Base-by-base conservation (phyloP, 1,284 basidiomycete genomes). In the Boletus sp. region DNA sequence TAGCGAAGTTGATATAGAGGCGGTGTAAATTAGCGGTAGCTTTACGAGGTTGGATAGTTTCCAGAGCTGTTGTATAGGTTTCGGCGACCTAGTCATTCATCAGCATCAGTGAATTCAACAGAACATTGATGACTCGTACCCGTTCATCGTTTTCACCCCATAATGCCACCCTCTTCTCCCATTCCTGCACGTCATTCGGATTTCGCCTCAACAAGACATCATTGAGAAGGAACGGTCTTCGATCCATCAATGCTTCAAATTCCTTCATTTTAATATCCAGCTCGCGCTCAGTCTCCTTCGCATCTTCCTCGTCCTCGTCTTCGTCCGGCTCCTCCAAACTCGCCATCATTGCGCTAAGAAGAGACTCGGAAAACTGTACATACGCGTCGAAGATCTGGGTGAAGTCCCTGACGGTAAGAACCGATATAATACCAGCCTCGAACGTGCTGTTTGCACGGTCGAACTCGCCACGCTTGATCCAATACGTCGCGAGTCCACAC, bases 331-430 rank as follows among this genome's bases (percentile, higher is more conserved):
- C 72, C 36, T 78, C 83, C 42, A 98, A 65, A 51, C 82, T 83
- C 53, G 89, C 86, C 94, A 99, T 97, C 68, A 99, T 73, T 1
- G 91, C 90, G 46, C 84, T 89, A 58, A 98, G 89, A 59, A 97
- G 76, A 5, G 88, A 88, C 69, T 97, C 94, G 47, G 85, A 85
- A 63, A 97, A 97, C 63, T 98, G 94, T 23, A 91, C 86, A 66
- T 96, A 97, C 4, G 94, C 89, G 64, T 99, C 95, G 65, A 99
- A 99, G 55, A 99, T 94, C 65, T 97, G 94, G 2, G 93, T 95
- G 68, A 99, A 99, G 71, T 99, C 96, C 20, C 94, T 84, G 53
- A 98, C 88, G 0, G 96, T 98, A 61, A 99, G 74, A 14, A 98
- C 94, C 2, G 74, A 76, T 9, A 80, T 76, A 54, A 98, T 80